Evolutionary conservation across 129 eudicot species (phyloP).

Genomic region (Flaveria bidentis): DNA sequence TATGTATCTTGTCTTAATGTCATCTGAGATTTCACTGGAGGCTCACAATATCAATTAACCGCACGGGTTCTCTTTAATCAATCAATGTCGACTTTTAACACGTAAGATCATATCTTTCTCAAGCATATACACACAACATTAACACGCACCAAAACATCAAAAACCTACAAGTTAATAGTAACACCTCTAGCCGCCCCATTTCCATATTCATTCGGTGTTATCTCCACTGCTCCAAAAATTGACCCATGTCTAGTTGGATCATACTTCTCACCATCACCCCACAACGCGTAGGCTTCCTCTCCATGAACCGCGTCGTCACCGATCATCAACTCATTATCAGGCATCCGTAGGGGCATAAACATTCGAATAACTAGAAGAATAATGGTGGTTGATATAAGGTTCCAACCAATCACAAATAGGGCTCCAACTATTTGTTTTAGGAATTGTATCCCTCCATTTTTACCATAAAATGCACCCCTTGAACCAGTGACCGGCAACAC

Average conservation of each 20-base stretch:
- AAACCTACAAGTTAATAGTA: slow-evolving; percentile 51
- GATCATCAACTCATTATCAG: slow-evolving; percentile 65
- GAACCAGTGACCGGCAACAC: slow-evolving; percentile 53
- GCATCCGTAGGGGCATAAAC: slow-evolving; percentile 68
- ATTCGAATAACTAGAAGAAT: slow-evolving; percentile 51
- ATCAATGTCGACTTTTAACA: not conserved
- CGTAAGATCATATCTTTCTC: not conserved
- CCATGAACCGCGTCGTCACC: slow-evolving; percentile 91
- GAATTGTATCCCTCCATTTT: slow-evolving; percentile 53
- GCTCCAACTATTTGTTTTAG: slow-evolving; percentile 73
- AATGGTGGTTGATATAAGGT: slow-evolving; percentile 54
- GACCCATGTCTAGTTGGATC: slow-evolving; percentile 65
- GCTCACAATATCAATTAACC: not conserved
- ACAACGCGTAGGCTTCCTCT: slow-evolving; percentile 79
- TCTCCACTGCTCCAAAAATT: slow-evolving; percentile 37
- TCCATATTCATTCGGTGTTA: slow-evolving; percentile 38
- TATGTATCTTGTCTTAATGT: no score
- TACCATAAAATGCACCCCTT: slow-evolving; percentile 77
- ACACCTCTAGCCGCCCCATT: slow-evolving; percentile 63
- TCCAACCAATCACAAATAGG: slow-evolving; percentile 69
- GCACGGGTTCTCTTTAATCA: not conserved
- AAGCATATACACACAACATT: not conserved
- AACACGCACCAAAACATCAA: not conserved
- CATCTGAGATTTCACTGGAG: no score
- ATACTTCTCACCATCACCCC: slow-evolving; percentile 86